These are phyloP conservation scores for Sporothrix inflata DNA, from an alignment of 2,329 filamentous ascomycete genomes.

Conservation along the genomic window DNA sequence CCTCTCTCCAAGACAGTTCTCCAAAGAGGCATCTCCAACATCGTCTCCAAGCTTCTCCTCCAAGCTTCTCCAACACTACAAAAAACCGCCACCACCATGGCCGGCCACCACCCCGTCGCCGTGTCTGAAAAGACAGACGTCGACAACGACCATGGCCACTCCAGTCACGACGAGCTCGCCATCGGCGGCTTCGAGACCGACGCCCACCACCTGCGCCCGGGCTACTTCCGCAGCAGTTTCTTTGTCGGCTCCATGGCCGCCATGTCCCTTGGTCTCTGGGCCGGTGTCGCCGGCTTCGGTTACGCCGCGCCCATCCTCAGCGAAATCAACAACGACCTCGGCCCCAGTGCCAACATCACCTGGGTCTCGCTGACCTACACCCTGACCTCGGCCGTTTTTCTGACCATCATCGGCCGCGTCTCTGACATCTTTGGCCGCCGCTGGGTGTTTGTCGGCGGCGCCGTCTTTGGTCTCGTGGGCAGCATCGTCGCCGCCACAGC, in stretches of 20 bases:
- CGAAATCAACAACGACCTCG: slow-evolving; percentile 31
- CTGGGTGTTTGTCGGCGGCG: slow-evolving; percentile 40
- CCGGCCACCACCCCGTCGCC: background rate
- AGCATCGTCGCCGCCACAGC: slow-evolving; percentile 45
- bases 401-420: slow-evolving; percentile 38
- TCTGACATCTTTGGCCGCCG: slow-evolving; percentile 39
- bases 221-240: slow-evolving; percentile 30
- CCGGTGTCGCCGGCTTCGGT: slow-evolving; percentile 39
- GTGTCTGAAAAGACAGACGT: slow-evolving; percentile 5
- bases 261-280: slow-evolving; percentile 35
- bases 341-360: slow-evolving; percentile 36
- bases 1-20: background rate
- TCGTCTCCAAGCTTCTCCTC: background rate
- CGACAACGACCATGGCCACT: background rate
- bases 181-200: slow-evolving; percentile 26
- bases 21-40: background rate
- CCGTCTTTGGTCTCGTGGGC: slow-evolving; percentile 43
- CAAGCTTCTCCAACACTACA: background rate
- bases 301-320: slow-evolving; percentile 35
- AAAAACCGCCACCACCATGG: background rate
- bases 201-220: slow-evolving; percentile 21
- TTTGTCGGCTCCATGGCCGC: slow-evolving; percentile 30
- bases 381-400: slow-evolving; percentile 37
- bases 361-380: slow-evolving; percentile 41
- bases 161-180: slow-evolving; percentile 22